Percentiles rank a stretch among this genome's conserved stretches.
Evolutionary conservation across 192 early-diverging fungal genomes (phyloP).

Genomic region (Mortierella antarctica): DNA sequence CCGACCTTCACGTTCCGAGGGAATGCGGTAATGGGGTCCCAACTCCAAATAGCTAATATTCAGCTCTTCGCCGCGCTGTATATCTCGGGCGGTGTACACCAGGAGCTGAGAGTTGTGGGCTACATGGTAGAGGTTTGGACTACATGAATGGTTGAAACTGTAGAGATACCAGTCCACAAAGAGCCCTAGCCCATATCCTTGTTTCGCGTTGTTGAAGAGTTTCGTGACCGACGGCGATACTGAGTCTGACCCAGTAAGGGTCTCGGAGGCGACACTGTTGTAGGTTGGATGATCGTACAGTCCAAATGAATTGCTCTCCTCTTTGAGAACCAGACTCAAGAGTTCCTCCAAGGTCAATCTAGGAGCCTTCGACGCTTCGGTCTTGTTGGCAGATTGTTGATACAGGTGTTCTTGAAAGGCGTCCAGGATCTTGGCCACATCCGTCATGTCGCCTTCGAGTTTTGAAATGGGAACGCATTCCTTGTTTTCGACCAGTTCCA

Average conservation of each 20-base stretch:
- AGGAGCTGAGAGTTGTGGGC: slow-evolving; percentile 5
- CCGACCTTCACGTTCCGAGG: neutral
- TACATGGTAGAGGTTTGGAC: slow-evolving; percentile 27
- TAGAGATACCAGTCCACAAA: neutral
- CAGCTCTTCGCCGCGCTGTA: slow-evolving; percentile 8
- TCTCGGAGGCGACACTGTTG: neutral
- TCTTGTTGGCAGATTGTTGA: neutral
- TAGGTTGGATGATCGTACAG: slow-evolving; percentile 13
- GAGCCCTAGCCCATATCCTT: slow-evolving; percentile 8
- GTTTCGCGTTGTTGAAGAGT: neutral
- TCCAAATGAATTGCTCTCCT: slow-evolving; percentile 37
- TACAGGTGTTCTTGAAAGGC: slow-evolving; percentile 14
- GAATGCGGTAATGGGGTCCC: slow-evolving; percentile 19
- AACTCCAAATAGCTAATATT: slow-evolving; percentile 24
- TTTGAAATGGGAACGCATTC: neutral
- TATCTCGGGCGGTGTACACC: slow-evolving; percentile 14
- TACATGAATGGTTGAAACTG: slow-evolving; percentile 27
- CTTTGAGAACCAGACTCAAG: slow-evolving; percentile 3
- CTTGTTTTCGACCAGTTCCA: slow-evolving; percentile 12
- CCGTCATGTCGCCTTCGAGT: slow-evolving; percentile 6
- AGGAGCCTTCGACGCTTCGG: neutral
- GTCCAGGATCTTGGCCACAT: slow-evolving; percentile 21
- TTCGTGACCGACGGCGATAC: neutral
- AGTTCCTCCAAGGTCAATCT: slow-evolving; percentile 9
- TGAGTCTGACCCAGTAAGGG: neutral